These are phyloP conservation scores for Komagataella phaffii DNA, from an alignment of 805 yeast species.

Conservation along the genomic window DNA sequence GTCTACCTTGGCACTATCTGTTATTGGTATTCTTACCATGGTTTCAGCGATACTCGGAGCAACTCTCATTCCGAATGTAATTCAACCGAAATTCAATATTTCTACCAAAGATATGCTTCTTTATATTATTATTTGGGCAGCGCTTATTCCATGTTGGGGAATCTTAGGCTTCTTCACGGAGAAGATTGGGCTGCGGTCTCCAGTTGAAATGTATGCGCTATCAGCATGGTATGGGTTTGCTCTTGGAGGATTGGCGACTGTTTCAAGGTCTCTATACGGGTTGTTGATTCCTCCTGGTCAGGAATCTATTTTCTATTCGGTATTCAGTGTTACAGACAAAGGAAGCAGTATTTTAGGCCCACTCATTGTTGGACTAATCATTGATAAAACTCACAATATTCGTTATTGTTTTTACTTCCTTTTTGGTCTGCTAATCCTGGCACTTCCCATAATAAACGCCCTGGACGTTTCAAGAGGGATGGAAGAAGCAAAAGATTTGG, in stretches of 20 bases:
- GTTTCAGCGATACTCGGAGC: constrained; percentile 60
- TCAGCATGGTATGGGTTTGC: constrained; percentile 70
- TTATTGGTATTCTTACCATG: constrained; percentile 54
- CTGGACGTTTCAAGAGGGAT: constrained; percentile 54
- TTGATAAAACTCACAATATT: constrained; percentile 62
- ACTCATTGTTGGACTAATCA: constrained; percentile 52
- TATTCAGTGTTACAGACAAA: constrained; percentile 68
- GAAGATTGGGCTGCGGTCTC: constrained; percentile 42
- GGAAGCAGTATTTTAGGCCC: constrained; percentile 73
- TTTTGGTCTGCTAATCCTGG: constrained; percentile 33
- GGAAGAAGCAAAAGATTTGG: not conserved
- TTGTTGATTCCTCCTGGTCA: constrained; percentile 61
- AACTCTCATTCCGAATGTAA: constrained; percentile 32
- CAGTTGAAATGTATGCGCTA: constrained; percentile 54
- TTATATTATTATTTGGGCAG: constrained; percentile 42
- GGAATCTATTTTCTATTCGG: constrained; percentile 64
- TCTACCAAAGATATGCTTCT: constrained; percentile 36
- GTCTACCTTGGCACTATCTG: constrained; percentile 53
- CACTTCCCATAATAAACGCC: constrained; percentile 40
- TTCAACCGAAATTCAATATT: constrained; percentile 21
- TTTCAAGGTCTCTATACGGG: constrained; percentile 55
- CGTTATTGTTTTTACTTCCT: constrained; percentile 60
- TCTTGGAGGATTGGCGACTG: constrained; percentile 59
- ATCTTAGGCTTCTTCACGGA: constrained; percentile 47
- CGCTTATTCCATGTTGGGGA: constrained; percentile 62